These are phyloP conservation scores for Pseudocercospora crystallina DNA, from an alignment of 2,329 filamentous ascomycete species.

Conservation along the genomic window DNA sequence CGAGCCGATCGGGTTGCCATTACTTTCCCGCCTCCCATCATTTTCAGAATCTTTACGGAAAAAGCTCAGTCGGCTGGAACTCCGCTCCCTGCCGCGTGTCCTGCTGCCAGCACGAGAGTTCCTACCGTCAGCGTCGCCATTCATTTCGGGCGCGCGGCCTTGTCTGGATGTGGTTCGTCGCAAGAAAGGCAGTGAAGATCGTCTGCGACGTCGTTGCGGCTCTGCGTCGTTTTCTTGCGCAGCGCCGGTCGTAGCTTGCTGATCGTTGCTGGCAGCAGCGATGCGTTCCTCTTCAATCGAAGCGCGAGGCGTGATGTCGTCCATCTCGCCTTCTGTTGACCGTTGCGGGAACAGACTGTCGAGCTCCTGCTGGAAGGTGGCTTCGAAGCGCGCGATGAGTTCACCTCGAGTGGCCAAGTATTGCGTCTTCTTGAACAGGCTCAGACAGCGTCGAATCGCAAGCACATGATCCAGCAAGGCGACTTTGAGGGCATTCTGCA, in stretches of 20 bases:
- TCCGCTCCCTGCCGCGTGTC: constrained; percentile 24
- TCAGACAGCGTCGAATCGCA: constrained; percentile 77
- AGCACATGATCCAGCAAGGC: constrained; percentile 87
- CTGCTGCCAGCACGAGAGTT: constrained; percentile 19
- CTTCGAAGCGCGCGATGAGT: constrained; percentile 42
- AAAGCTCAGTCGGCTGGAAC: constrained; percentile 28
- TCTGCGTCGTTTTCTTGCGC: constrained; percentile 11
- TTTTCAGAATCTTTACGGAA: constrained; percentile 22
- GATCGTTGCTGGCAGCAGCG: constrained; percentile 10
- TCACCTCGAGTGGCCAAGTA: constrained; percentile 50
- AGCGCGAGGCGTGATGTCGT: constrained; percentile 23
- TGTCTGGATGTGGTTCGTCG: constrained; percentile 35
- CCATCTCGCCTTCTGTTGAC: constrained; percentile 22
- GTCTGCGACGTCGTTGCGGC: constrained; percentile 13
- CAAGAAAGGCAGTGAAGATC: constrained; percentile 27
- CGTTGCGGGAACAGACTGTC: constrained; percentile 39
- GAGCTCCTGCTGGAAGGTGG: constrained; percentile 46
- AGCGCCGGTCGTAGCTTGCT: constrained; percentile 9
- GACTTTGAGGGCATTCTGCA: constrained; percentile 79
- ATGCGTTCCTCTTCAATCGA: constrained; percentile 20
- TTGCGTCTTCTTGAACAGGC: constrained; percentile 62
- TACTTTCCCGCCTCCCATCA: constrained; percentile 6
- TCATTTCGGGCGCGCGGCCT: constrained; percentile 13
- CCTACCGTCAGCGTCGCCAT: constrained; percentile 28
- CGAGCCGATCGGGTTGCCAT: constrained; percentile 2